Evolutionary conservation across 2,329 filamentous ascomycete genomes (phyloP).

Genomic region (Microcyclospora pomicola): DNA sequence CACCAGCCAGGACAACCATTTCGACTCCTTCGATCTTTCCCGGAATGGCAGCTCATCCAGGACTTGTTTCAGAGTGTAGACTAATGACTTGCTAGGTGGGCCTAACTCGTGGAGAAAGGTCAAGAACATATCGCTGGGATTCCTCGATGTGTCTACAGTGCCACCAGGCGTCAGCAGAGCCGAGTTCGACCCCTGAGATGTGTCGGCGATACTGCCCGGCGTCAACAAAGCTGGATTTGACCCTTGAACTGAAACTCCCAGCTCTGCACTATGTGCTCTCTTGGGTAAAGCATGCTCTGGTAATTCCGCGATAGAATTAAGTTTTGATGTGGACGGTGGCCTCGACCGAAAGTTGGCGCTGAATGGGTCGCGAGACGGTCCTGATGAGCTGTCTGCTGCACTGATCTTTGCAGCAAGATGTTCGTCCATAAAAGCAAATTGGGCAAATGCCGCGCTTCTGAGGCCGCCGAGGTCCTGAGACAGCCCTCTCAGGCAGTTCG

Average conservation of each 20-base stretch:
- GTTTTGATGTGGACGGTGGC: no score
- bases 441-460: constrained; percentile 74
- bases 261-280: no score
- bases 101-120: constrained; percentile 80
- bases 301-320: constrained; percentile 6
- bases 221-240: no score
- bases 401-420: constrained; percentile 15
- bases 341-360: no score
- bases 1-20: no score
- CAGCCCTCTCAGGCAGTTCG: constrained; percentile 71
- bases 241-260: no score
- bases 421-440: constrained; percentile 72
- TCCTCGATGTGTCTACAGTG: no score
- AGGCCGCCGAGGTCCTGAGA: constrained; percentile 83
- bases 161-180: constrained; percentile 5
- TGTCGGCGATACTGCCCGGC: no score
- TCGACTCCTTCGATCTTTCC: no score
- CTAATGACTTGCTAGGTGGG: constrained; percentile 91
- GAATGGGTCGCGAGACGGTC: background rate
- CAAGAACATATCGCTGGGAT: constrained; percentile 70
- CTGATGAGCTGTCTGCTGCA: background rate
- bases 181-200: background rate
- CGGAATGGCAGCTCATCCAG: constrained; percentile 79
- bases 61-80: constrained; percentile 77
- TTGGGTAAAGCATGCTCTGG: no score